Conservation (phyloP, 441 rosid genomes). For the Macaranga tanarius region DNA sequence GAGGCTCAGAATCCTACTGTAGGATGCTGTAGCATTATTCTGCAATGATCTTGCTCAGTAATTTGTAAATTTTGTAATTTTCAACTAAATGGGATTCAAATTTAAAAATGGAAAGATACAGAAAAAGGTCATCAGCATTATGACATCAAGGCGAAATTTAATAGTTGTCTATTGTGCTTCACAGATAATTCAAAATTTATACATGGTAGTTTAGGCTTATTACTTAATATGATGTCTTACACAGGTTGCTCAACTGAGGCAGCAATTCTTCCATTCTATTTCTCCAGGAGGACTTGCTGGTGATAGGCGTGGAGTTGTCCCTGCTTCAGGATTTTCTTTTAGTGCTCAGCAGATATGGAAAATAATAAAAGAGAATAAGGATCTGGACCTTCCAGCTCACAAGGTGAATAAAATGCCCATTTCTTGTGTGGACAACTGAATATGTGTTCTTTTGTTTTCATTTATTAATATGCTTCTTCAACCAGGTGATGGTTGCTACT, state of each 20-base stretch:
- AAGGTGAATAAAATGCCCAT: constrained; percentile 42
- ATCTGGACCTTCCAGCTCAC: constrained; percentile 87
- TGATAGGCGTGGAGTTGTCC: constrained; percentile 71
- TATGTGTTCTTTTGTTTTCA: constrained; percentile 11
- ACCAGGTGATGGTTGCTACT: constrained; percentile 88
- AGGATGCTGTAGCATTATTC: constrained; percentile 4
- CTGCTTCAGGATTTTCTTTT: constrained; percentile 88
- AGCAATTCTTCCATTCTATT: constrained; percentile 67
- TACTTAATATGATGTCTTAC: constrained; percentile 24
- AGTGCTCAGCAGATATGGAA: constrained; percentile 83
- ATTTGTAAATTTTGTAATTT: not conserved
- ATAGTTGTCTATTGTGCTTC: not conserved
- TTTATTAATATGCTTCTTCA: constrained; percentile 12
- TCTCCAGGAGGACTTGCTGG: constrained; percentile 89
- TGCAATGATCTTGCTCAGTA: not conserved
- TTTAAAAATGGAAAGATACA: not conserved
- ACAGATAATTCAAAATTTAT: not conserved
- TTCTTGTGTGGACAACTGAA: constrained; percentile 11
- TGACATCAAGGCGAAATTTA: not conserved
- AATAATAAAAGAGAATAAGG: constrained; percentile 80
- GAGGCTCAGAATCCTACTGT: not conserved
- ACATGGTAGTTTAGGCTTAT: constrained; percentile 10
- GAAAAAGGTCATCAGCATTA: not conserved
- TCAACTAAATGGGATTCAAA: not conserved
- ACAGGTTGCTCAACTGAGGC: constrained; percentile 77